Percentiles rank a stretch among this genome's conserved stretches.
phyloP scores from a whole-genome alignment of 345 rosid genomes.

The Lepidium didymum region DNA sequence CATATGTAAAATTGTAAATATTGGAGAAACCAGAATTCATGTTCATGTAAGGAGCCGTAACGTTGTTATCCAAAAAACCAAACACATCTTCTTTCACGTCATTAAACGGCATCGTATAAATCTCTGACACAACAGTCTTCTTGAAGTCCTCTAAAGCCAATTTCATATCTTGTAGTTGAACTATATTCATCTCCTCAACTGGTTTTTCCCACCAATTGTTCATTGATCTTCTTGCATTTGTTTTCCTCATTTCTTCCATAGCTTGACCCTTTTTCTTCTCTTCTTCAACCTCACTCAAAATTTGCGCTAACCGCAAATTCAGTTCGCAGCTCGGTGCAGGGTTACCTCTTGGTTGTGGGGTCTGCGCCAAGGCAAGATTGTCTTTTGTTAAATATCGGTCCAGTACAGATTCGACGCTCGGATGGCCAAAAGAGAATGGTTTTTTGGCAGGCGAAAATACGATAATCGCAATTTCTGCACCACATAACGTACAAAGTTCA shows the following conservation, averaged over 20 bases:
- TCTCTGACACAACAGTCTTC: not conserved
- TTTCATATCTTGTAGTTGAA: slow-evolving; percentile 22
- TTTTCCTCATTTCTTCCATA: slow-evolving; percentile 8
- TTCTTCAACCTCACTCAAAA: slow-evolving; percentile 3
- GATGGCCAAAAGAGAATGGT: slow-evolving; percentile 24
- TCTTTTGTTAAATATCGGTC: slow-evolving; percentile 2
- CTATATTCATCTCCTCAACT: slow-evolving; percentile 11
- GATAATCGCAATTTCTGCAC: slow-evolving; percentile 13
- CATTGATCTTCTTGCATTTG: not conserved
- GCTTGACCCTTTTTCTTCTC: slow-evolving; percentile 18
- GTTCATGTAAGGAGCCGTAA: not conserved
- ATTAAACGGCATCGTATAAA: not conserved
- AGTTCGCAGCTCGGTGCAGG: not conserved
- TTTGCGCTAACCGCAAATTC: slow-evolving; percentile 1
- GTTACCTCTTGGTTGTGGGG: not conserved
- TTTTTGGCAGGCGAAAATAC: slow-evolving; percentile 21
- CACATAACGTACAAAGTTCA: slow-evolving; percentile 9
- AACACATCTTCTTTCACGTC: slow-evolving; percentile 10
- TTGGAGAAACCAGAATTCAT: not conserved
- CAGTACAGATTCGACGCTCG: slow-evolving; percentile 1
- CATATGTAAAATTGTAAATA: not conserved
- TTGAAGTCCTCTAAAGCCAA: slow-evolving; percentile 4
- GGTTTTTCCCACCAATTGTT: slow-evolving; percentile 20
- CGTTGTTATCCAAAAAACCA: slow-evolving; percentile 13
- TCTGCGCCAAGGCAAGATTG: not conserved